Percentiles rank a stretch among this genome's conserved stretches.
phyloP scores from a whole-genome alignment of 257 asterid genomes.

The Oldenlandia corymbosa region DNA sequence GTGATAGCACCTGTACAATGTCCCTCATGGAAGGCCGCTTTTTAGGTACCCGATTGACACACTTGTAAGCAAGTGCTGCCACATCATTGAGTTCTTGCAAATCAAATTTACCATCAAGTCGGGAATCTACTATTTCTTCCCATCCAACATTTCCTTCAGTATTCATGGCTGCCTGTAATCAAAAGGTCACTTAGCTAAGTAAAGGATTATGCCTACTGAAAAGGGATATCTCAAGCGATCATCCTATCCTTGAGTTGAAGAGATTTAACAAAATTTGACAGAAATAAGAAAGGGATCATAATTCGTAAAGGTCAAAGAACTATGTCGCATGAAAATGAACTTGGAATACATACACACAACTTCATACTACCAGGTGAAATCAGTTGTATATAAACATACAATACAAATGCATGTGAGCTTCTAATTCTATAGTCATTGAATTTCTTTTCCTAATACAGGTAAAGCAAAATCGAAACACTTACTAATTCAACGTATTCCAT shows the following conservation, averaged over 20 bases:
- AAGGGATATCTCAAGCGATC: background rate
- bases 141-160: constrained; percentile 80
- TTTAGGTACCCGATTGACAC: constrained; percentile 53
- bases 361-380: no score
- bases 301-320: background rate
- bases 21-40: constrained; percentile 87
- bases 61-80: constrained; percentile 75
- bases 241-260: background rate
- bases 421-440: no score
- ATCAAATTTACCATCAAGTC: constrained; percentile 66
- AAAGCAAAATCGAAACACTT: constrained; percentile 27
- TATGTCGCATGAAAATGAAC: background rate
- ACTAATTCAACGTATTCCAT: constrained; percentile 86
- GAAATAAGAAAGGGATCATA: background rate
- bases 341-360: no score
- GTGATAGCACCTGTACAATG: constrained; percentile 64
- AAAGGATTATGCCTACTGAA: background rate
- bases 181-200: background rate
- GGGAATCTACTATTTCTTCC: constrained; percentile 87
- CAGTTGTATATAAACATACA: no score
- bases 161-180: constrained; percentile 87
- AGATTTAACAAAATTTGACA: background rate
- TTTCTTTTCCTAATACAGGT: background rate
- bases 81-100: constrained; percentile 60
- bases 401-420: no score